Evolutionary conservation across 805 yeast species (phyloP).

Genomic region (Priceomyces carsonii): DNA sequence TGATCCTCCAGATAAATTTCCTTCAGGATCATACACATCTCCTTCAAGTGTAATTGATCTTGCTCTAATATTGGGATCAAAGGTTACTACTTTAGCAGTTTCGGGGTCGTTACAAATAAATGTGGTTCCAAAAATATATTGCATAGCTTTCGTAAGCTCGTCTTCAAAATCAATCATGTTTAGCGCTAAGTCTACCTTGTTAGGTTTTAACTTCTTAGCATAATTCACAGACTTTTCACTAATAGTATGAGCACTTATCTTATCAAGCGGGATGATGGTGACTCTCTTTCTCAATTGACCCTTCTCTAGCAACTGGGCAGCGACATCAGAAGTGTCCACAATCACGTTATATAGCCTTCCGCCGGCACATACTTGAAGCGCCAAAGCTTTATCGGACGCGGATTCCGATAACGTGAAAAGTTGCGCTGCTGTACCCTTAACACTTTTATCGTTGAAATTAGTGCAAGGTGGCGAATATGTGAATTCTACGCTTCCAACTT

Average conservation of each 20-base stretch:
- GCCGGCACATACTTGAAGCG: constrained; percentile 93
- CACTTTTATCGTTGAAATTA: constrained; percentile 58
- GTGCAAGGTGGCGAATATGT: constrained; percentile 65
- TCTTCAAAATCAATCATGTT: constrained; percentile 73
- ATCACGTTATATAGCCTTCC: constrained; percentile 86
- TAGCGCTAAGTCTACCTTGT: constrained; percentile 85
- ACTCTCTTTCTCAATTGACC: constrained; percentile 81
- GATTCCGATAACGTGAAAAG: constrained; percentile 63
- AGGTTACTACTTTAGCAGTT: constrained; percentile 86
- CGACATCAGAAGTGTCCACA: constrained; percentile 84
- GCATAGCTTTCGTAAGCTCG: constrained; percentile 80
- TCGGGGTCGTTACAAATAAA: constrained; percentile 84
- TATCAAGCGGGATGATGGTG: constrained; percentile 89
- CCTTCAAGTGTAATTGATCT: constrained; percentile 90
- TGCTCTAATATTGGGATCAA: constrained; percentile 75
- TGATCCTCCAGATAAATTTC: constrained; percentile 95
- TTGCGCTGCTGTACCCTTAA: constrained; percentile 89
- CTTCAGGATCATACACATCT: constrained; percentile 94
- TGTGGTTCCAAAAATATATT: constrained; percentile 87
- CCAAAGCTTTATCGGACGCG: constrained; percentile 65
- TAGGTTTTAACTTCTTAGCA: constrained; percentile 80
- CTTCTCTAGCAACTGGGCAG: constrained; percentile 74
- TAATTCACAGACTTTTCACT: constrained; percentile 51
- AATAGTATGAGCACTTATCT: constrained; percentile 64
- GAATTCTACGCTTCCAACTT: constrained; percentile 74